These are phyloP conservation scores for Fusarium avenaceum DNA, from an alignment of 2,329 filamentous ascomycete species.

Conservation along the genomic window DNA sequence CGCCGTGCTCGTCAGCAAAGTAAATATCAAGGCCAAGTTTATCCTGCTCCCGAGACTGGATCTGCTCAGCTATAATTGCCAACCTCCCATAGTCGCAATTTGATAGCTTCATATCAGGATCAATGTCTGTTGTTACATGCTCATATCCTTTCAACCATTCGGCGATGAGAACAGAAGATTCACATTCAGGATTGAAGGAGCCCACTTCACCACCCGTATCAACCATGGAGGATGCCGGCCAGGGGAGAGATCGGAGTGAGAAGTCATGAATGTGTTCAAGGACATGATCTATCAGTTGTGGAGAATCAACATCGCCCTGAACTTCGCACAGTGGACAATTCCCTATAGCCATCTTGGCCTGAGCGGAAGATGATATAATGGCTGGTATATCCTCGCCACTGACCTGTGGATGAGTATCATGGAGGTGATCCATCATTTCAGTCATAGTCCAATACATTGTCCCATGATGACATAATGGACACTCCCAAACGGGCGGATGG, in stretches of 20 bases:
- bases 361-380: accelerated
- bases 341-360: background rate
- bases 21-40: no score
- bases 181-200: background rate
- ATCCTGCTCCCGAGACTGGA: no score
- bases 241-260: background rate
- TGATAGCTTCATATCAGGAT: no score
- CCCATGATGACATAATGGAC: accelerated
- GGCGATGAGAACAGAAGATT: no score
- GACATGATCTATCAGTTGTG: background rate
- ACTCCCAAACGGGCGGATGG: background rate
- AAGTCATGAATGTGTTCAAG: background rate
- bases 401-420: no score
- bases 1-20: no score
- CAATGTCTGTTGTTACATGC: background rate
- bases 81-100: no score
- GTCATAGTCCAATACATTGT: accelerated
- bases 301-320: background rate
- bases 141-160: background rate
- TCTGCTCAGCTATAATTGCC: no score
- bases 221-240: background rate
- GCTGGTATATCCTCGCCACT: no score
- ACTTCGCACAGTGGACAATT: background rate
- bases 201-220: background rate
- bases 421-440: background rate